Evolutionary conservation across 495 filamentous ascomycete genomes (phyloP).

Genomic region (Oleoguttula mirabilis): DNA sequence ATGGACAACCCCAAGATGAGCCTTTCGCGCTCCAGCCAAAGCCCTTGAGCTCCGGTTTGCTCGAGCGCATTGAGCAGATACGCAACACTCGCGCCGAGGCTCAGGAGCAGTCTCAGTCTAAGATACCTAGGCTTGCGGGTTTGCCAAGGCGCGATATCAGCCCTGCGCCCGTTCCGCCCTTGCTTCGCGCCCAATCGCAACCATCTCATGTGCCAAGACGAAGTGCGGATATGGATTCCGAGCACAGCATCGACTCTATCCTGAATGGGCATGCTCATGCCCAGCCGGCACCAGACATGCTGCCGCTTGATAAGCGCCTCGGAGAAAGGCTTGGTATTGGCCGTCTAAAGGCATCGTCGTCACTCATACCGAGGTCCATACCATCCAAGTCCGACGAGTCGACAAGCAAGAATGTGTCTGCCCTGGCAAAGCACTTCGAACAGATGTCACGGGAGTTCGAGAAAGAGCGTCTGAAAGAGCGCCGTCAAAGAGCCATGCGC

Average conservation of each 20-base stretch:
- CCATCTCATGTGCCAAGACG: constrained; percentile 35
- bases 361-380: constrained; percentile 81
- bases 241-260: constrained; percentile 8
- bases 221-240: constrained; percentile 6
- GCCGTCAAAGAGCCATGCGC: constrained; percentile 68
- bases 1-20: neutral
- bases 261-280: neutral
- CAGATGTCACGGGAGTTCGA: constrained; percentile 94
- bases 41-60: constrained; percentile 14
- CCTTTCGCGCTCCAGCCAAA: constrained; percentile 16
- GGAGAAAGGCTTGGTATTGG: constrained; percentile 22
- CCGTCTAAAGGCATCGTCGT: constrained; percentile 26
- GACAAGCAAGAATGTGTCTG: constrained; percentile 52
- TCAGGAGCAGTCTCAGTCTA: constrained; percentile 3
- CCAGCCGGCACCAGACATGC: constrained; percentile 5
- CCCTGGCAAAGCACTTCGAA: constrained; percentile 88
- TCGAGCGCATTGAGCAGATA: constrained; percentile 23
- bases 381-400: constrained; percentile 51
- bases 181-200: constrained; percentile 60
- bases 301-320: constrained; percentile 20
- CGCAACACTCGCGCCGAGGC: constrained; percentile 5
- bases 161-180: constrained; percentile 38
- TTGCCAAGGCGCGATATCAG: constrained; percentile 30
- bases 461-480: constrained; percentile 79
- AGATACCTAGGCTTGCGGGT: constrained; percentile 28